Base-by-base conservation (phyloP, 2,329 filamentous ascomycete genomes). In the Fusarium miscanthi region DNA sequence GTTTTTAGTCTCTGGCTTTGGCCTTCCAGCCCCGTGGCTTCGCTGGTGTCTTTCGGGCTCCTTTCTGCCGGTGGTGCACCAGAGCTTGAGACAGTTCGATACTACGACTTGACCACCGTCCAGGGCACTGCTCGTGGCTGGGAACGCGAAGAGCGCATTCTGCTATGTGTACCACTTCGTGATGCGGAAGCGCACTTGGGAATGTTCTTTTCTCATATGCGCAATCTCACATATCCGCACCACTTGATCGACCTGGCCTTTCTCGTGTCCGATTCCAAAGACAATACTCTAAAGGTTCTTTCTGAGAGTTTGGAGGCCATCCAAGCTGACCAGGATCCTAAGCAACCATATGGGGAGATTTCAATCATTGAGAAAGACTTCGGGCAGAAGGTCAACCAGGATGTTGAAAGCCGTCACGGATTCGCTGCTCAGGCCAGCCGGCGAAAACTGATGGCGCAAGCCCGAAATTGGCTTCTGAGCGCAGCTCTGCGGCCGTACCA, bases 341-440 rank as follows among this genome's bases (percentile, higher is more conserved):
- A 90, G 76, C 91, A 95, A 82, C 91, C 92, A 21, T 99, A 95
- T 79, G 96, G 96, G 68, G 96, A 99, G 84, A 96, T 99, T 65
- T 97, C 94, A 2, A 96, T 99, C 67, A 95, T 99, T 74, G 94
- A 98, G 84, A 99, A 99, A 84, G 95, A 99, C 81, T 99, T 99
- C 85, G 96, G 96, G 6, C 96, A 99, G 81, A 95, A 95, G 81
- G 96, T 99, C 67, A 94, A 97, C 72, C 96, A 99, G 83, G 95
- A 99, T 83, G 94, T 98, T 31, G 96, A 99, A 84, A 97, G 94
- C 80, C 92, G 96, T 74, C 96, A 99, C 82, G 97, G 96, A 30
- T 99, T 99, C 80, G 96, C 95, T 35, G 96, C 96, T 2, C 96
- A 99, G 83, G 96, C 96, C 30, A 93, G 92, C 74, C 89, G 96